Base-by-base conservation (phyloP, 495 filamentous ascomycete species). In the Entonaema liquescens region DNA sequence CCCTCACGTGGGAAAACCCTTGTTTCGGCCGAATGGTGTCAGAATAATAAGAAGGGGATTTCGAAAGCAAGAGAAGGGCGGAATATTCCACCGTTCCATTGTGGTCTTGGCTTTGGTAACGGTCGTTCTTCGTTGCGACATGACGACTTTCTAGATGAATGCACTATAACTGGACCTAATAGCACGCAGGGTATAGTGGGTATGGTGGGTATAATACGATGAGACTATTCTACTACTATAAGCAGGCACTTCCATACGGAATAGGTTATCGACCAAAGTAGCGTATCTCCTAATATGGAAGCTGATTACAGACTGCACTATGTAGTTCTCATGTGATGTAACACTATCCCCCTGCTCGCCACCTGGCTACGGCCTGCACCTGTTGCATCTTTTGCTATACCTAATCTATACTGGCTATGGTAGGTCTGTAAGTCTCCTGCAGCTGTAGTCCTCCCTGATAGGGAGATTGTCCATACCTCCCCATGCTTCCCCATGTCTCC, bases 221-320 rank as follows among this genome's bases (percentile, higher is more conserved):
- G 25, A 33, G 13, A 57, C 50, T 47, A 61, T 40, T 7, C 47
- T 42, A 55, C 53, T 59, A 47, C 25, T 52, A 35, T 52, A 62
- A 29, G 49, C 29, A 59, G 64, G 69, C 53, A 63, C 63, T 67
- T 59, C 53, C 54, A 58, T 65, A 69, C 35, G 52, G 60, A 64
- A 54, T 49, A 52, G 59, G 58, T 42, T 50, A 50, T 62, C 21
- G 44, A 56, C 28, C 55, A 54, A 59, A 36, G 52, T 53, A 53
- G 13, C 59, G 54, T 54, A 64, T 62, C 17, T 38, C 70, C 65
- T 15, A 62, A 73, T 73, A 17, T 17, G 70, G 70, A 68, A 73
- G 70, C 42, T 72, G 59, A 23, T 33, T 58, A 40, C 40, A 40
- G 11, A 33, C 17, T 57, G 12, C 40, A 53, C 12, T 38, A n/a